phyloP scores from a whole-genome alignment of 495 filamentous ascomycete species.

The Aspergillus wentii region DNA sequence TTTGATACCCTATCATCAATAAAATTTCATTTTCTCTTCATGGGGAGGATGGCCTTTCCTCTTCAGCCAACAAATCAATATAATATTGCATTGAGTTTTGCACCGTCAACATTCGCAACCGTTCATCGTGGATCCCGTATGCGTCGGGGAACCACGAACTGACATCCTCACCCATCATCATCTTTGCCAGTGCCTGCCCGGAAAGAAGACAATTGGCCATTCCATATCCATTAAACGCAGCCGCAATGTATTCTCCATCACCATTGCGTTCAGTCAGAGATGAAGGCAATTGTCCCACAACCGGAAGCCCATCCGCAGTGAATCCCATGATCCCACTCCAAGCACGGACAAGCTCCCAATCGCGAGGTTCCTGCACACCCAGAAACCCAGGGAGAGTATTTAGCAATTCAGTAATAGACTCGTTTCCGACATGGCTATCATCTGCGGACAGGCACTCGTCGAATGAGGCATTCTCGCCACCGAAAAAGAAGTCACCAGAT shows the following conservation, averaged over 20 bases:
- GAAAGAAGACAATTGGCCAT: conserved; percentile 74
- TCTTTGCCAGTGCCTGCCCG: conserved; percentile 57
- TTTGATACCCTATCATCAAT: conserved; percentile 17
- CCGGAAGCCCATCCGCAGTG: conserved; percentile 60
- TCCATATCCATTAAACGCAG: conserved; percentile 70
- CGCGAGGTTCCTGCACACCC: conserved; percentile 7
- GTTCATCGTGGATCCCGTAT: conserved; percentile 17
- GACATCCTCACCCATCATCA: conserved; percentile 11
- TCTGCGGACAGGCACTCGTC: conserved; percentile 51
- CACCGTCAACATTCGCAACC: conserved; percentile 15
- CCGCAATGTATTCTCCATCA: conserved; percentile 49
- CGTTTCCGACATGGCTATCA: conserved; percentile 42
- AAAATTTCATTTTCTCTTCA: no score
- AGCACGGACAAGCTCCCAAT: conserved; percentile 40
- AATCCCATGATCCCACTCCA: conserved; percentile 88
- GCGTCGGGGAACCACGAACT: conserved; percentile 17
- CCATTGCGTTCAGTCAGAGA: conserved; percentile 33
- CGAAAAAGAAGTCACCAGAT: conserved; percentile 37
- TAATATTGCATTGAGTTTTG: no score
- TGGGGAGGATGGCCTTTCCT: no score
- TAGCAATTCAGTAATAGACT: conserved; percentile 23
- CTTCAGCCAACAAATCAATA: no score
- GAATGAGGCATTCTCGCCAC: conserved; percentile 58
- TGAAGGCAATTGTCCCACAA: conserved; percentile 63
- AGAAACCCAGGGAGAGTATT: conserved; percentile 30